phyloP scores from a whole-genome alignment of 2,329 filamentous ascomycete species.

The Stemphylium lycopersici region DNA sequence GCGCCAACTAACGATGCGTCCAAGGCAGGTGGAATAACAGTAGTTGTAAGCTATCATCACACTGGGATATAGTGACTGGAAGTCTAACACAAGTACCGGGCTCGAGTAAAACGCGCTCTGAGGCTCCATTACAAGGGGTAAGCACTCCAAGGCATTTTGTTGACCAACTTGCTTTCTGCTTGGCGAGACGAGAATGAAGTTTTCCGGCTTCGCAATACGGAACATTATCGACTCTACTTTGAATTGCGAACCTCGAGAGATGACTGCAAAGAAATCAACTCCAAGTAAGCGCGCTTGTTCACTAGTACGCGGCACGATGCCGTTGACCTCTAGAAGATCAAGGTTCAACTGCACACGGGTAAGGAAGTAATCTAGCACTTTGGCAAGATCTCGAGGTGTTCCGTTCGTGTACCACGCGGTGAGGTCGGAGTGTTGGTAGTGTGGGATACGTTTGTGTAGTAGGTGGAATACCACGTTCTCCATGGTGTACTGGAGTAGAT shows the following conservation, averaged over 20 bases:
- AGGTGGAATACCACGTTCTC: slow-evolving; percentile 95
- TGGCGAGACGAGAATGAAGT: slow-evolving; percentile 87
- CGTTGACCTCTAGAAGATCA: slow-evolving; percentile 90
- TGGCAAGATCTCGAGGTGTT: slow-evolving; percentile 71
- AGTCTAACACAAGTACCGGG: slow-evolving; percentile 89
- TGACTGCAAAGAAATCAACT: slow-evolving; percentile 96
- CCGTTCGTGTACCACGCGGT: slow-evolving; percentile 80
- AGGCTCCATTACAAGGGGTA: slow-evolving; percentile 96
- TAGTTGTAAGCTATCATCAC: slow-evolving; percentile 99
- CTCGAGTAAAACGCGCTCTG: slow-evolving; percentile 93
- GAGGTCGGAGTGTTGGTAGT: slow-evolving; percentile 79
- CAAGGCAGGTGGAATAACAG: slow-evolving; percentile 96
- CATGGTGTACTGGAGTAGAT: slow-evolving; percentile 91
- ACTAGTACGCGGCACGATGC: slow-evolving; percentile 84
- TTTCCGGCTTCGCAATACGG: slow-evolving; percentile 95
- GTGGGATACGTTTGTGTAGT: slow-evolving; percentile 83
- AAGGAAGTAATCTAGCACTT: slow-evolving; percentile 78
- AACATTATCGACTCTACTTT: slow-evolving; percentile 99
- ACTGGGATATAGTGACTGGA: slow-evolving; percentile 94
- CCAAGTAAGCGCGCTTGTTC: slow-evolving; percentile 93
- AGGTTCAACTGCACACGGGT: slow-evolving; percentile 79
- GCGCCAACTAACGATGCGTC: slow-evolving; percentile 85
- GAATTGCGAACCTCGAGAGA: slow-evolving; percentile 93
- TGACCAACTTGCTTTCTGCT: slow-evolving; percentile 89
- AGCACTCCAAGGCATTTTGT: slow-evolving; percentile 92